A percentile compares a stretch with the other conserved stretches of the same genome.
Conservation (phyloP, 2,329 filamentous ascomycete genomes). For the Chalaropsis ovoidea region DNA sequence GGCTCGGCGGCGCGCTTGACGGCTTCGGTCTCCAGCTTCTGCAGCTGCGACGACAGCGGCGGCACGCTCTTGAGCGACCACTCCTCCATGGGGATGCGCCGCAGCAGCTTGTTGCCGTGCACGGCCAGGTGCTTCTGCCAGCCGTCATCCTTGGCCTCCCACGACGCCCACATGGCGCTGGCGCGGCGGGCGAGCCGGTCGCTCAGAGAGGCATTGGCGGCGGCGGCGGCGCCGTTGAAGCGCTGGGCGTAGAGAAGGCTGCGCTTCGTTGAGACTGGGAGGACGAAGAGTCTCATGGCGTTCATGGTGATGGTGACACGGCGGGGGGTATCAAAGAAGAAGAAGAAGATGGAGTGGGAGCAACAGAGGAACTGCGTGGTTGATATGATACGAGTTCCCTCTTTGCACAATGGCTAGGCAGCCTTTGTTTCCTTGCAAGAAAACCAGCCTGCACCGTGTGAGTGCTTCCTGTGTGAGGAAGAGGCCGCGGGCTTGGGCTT, state of each 20-base stretch:
- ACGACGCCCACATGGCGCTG: constrained; percentile 67
- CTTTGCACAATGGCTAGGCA: background rate
- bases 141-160: constrained; percentile 73
- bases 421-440: background rate
- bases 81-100: constrained; percentile 89
- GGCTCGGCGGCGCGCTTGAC: constrained; percentile 33
- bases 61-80: constrained; percentile 96
- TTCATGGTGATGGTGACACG: constrained; percentile 27
- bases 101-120: constrained; percentile 77
- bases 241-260: constrained; percentile 88
- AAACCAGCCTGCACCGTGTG: background rate
- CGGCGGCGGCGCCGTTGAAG: constrained; percentile 43
- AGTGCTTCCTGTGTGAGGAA: constrained; percentile 14
- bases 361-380: background rate
- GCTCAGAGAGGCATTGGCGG: constrained; percentile 31
- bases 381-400: background rate
- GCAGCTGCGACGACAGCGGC: constrained; percentile 47
- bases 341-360: background rate
- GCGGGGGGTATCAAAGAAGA: background rate
- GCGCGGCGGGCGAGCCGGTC: constrained; percentile 65
- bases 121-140: constrained; percentile 83
- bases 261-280: constrained; percentile 83
- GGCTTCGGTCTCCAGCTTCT: constrained; percentile 9
- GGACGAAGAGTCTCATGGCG: constrained; percentile 80
- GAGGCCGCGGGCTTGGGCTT: constrained; percentile 19